Conservation (phyloP, 2,329 filamentous ascomycete genomes). For the Fusarium sublunatum region DNA sequence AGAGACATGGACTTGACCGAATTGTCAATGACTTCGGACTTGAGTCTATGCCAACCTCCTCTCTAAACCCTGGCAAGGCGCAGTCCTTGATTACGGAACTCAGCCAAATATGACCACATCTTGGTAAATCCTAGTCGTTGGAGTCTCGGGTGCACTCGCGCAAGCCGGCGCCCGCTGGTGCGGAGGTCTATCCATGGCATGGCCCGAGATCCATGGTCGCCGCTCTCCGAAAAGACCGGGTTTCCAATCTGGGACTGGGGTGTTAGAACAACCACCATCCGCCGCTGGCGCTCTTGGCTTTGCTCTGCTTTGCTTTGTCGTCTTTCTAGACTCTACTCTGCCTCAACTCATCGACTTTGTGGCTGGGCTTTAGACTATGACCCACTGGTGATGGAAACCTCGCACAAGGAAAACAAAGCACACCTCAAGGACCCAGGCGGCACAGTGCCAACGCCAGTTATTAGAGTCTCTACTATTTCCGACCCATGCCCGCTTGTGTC, state of each 20-base stretch:
- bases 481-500: constrained; percentile 34
- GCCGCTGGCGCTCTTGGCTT: constrained; percentile 18
- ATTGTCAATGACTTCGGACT: constrained; percentile 11
- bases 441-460: constrained; percentile 42
- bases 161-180: constrained; percentile 43
- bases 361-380: constrained; percentile 29
- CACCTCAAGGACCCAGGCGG: constrained; percentile 15
- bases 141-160: constrained; percentile 39
- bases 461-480: constrained; percentile 33
- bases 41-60: constrained; percentile 38
- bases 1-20: constrained; percentile 5
- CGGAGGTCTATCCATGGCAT: constrained; percentile 38
- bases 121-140: constrained; percentile 33
- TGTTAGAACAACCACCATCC: constrained; percentile 33
- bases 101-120: constrained; percentile 43
- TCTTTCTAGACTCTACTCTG: constrained; percentile 13
- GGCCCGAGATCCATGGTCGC: constrained; percentile 36
- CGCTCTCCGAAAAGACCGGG: constrained; percentile 39
- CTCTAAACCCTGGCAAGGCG: constrained; percentile 2
- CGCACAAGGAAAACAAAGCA: constrained; percentile 30
- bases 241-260: constrained; percentile 36
- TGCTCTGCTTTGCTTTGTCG: constrained; percentile 7
- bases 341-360: constrained; percentile 27
- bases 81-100: constrained; percentile 25
- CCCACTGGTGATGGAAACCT: constrained; percentile 37